Evolutionary conservation across 306 rosid genomes (phyloP), one percentile per base, ranked within the genome.

Genomic region (Abrus pulchellus): DNA sequence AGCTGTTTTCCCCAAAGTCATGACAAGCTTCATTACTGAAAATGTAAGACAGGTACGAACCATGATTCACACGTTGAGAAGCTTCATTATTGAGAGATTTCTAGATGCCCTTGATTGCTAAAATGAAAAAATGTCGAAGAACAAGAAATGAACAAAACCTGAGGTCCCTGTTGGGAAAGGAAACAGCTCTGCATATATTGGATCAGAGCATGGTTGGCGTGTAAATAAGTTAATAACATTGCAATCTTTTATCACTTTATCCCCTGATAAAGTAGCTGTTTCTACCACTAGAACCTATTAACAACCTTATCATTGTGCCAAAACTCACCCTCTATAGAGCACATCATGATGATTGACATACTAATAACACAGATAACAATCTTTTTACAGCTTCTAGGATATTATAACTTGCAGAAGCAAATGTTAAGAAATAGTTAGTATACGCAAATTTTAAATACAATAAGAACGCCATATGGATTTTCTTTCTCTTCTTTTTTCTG

Each of bases 1-100:
- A 64, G 5, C 6, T 14, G 6, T 41, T n/a, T n/a, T n/a, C n/a
- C n/a, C n/a, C n/a, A n/a, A n/a, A n/a, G n/a, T n/a, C n/a, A n/a
- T n/a, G n/a, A n/a, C n/a, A 64, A 64, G 5, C 28, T 38, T 64
- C 70, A 64, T 40, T 54, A 40, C 6, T 38, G 33, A 64, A 64
- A 7, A 64, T 56, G 63, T 7, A 28, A 29, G 8, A 55, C 33
- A 8, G 9, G 54, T 49, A 56, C 13, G 9, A 27, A 27, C 27
- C 47, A 27, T 7, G 5, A n/a, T n/a, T 38, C 28, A 64, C 12
- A 7, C 11, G n/a, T 64, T 20, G 20, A 20, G 20, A 20, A 20
- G 20, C 20, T 20, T 20, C 20, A 20, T 20, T 0, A 29, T 29
- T 29, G 30, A 69, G 30, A 69, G 28, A 49, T 0, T 36, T 48